Percentiles rank a stretch among this genome's conserved stretches.
phyloP scores from a whole-genome alignment of 805 yeast genomes.

The Kodamaea restingae region DNA sequence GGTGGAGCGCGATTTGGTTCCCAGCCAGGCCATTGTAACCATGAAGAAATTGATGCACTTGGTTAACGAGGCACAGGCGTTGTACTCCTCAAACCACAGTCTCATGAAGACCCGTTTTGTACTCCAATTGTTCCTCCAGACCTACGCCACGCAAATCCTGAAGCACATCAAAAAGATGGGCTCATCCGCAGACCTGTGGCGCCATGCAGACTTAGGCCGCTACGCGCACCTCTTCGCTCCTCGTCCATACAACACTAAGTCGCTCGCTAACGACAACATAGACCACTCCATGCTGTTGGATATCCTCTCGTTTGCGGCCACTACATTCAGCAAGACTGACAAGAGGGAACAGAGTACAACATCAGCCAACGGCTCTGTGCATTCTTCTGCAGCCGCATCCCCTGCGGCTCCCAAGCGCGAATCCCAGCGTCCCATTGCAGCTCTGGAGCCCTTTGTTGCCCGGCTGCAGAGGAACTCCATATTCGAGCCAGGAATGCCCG shows the following conservation, averaged over 20 bases:
- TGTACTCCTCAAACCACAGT: constrained; percentile 41
- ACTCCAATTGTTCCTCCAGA: constrained; percentile 55
- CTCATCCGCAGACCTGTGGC: constrained; percentile 10
- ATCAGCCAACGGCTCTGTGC: neutral
- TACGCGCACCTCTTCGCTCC: constrained; percentile 12
- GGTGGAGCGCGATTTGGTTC: constrained; percentile 43
- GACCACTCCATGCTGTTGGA: constrained; percentile 1
- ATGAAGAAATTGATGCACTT: constrained; percentile 27
- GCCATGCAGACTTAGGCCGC: constrained; percentile 18
- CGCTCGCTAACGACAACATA: constrained; percentile 4
- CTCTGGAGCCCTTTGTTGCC: too few species aligned
- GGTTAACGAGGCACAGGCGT: constrained; percentile 25
- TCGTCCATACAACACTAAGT: constrained; percentile 2
- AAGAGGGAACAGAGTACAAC: neutral
- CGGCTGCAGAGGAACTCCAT: too few species aligned
- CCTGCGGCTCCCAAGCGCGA: too few species aligned
- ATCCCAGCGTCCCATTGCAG: too few species aligned
- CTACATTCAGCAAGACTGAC: neutral
- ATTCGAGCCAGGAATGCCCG: too few species aligned
- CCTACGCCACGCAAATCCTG: constrained; percentile 54
- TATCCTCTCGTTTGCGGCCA: constrained; percentile 2
- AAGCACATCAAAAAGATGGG: constrained; percentile 24
- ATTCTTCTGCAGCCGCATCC: too few species aligned
- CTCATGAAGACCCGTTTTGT: constrained; percentile 53
- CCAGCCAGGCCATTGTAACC: constrained; percentile 39